phyloP scores from a whole-genome alignment of 2,329 filamentous ascomycete species.

The Geoglossum cookeanum region DNA sequence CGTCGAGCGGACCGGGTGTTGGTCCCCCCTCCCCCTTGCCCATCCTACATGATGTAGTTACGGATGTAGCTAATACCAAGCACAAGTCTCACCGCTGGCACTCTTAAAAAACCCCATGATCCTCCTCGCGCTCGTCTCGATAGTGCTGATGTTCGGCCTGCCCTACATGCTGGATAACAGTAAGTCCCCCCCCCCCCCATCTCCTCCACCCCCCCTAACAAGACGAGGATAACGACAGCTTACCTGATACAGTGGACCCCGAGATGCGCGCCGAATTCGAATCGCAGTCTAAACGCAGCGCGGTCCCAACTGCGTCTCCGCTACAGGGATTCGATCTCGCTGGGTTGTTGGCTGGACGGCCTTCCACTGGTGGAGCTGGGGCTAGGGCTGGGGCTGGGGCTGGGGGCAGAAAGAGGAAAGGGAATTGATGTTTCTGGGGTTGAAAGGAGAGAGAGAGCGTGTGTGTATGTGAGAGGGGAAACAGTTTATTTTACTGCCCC shows the following conservation, averaged over 20 bases:
- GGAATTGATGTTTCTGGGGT: too few relatives aligned
- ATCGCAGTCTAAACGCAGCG: conserved; percentile 60
- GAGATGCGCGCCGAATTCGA: conserved; percentile 88
- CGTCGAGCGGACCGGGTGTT: conserved; percentile 36
- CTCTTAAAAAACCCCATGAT: conserved; percentile 96
- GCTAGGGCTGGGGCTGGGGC: background rate
- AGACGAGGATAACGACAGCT: background rate
- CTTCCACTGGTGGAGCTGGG: background rate
- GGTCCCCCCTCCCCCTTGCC: background rate
- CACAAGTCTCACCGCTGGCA: conserved; percentile 17
- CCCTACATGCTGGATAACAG: conserved; percentile 91
- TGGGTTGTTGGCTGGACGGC: conserved; percentile 44
- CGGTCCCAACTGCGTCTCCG: conserved; percentile 24
- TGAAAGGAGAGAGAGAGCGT: too few relatives aligned
- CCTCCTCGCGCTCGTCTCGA: conserved; percentile 65
- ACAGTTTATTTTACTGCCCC: too few relatives aligned
- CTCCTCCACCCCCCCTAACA: background rate
- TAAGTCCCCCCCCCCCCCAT: conserved; percentile 29
- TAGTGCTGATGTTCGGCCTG: conserved; percentile 77
- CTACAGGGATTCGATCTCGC: conserved; percentile 43
- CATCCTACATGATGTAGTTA: conserved; percentile 41
- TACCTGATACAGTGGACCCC: conserved; percentile 58
- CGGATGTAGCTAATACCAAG: conserved; percentile 4
- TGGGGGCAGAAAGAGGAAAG: background rate
- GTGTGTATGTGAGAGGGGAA: too few relatives aligned